Percentiles rank a stretch among this genome's conserved stretches.
These are phyloP conservation scores for Tieghemiomyces parasiticus DNA, from an alignment of 192 early-diverging fungal species.

Conservation along the genomic window DNA sequence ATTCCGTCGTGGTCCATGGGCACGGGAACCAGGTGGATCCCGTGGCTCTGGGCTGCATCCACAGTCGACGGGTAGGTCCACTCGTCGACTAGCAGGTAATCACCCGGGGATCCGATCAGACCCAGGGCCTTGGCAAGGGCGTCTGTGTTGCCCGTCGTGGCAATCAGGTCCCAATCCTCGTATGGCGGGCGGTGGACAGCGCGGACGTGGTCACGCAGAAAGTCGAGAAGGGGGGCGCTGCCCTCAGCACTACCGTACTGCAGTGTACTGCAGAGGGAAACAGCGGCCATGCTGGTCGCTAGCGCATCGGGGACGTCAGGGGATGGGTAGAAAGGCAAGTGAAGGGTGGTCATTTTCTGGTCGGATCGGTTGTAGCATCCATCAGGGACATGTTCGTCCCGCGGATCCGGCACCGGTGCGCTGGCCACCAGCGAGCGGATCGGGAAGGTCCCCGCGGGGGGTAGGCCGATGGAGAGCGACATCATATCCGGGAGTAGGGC, in stretches of 20 bases:
- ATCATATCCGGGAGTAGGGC: slow-evolving; percentile 33
- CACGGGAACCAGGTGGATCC: slow-evolving; percentile 28
- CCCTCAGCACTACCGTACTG: slow-evolving; percentile 49
- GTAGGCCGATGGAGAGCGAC: slow-evolving; percentile 55
- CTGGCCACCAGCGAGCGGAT: slow-evolving; percentile 35
- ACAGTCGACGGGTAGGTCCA: slow-evolving; percentile 48
- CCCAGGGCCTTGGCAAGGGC: slow-evolving; percentile 38
- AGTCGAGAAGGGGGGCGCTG: slow-evolving; percentile 24
- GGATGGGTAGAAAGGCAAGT: slow-evolving; percentile 3
- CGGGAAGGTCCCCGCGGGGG: slow-evolving; percentile 49
- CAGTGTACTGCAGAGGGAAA: slow-evolving; percentile 31
- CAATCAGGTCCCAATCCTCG: slow-evolving; percentile 47
- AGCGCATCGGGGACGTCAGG: slow-evolving; percentile 6
- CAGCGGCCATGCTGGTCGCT: not conserved
- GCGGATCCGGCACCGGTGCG: slow-evolving; percentile 20
- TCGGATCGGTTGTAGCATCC: slow-evolving; percentile 25
- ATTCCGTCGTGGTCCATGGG: slow-evolving; percentile 46
- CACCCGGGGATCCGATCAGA: slow-evolving; percentile 39
- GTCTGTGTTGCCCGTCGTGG: slow-evolving; percentile 44
- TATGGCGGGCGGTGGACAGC: slow-evolving; percentile 33
- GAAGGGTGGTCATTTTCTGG: slow-evolving; percentile 7
- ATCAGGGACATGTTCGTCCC: slow-evolving; percentile 37
- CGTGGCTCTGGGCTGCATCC: slow-evolving; percentile 33
- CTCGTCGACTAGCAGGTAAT: slow-evolving; percentile 42
- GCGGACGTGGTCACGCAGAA: slow-evolving; percentile 29